phyloP scores from a whole-genome alignment of 768 basidiomycete species.

The Boletus subcaerulescens region DNA sequence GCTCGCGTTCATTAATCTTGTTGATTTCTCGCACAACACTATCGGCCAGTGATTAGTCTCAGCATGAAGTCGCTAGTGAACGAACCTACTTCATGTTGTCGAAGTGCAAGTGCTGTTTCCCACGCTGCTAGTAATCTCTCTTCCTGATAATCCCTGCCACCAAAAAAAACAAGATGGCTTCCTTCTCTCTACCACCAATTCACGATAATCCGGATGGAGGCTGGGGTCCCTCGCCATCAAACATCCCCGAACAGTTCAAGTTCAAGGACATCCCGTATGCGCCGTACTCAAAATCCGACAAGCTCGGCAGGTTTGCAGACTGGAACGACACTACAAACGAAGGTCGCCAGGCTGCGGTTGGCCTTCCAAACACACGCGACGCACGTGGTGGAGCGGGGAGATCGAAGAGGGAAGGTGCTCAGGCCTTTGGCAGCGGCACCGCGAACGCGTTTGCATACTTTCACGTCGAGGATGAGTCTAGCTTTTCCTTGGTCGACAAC shows the following conservation, averaged over 20 bases:
- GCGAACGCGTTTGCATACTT: conserved; percentile 94
- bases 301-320: conserved; percentile 95
- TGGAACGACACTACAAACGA: conserved; percentile 84
- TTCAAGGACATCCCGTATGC: conserved; percentile 99
- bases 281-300: conserved; percentile 98
- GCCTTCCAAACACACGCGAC: conserved; percentile 44
- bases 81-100: conserved; percentile 68
- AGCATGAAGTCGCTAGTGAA: background rate
- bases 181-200: conserved; percentile 84
- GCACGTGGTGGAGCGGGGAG: conserved; percentile 52
- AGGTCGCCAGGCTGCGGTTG: conserved; percentile 53
- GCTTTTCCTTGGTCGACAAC: conserved; percentile 94
- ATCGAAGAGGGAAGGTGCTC: conserved; percentile 71
- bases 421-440: conserved; percentile 87
- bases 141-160: conserved; percentile 18
- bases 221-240: conserved; percentile 85
- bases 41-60: conserved; percentile 14
- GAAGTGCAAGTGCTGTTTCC: conserved; percentile 16
- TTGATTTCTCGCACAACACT: conserved; percentile 94
- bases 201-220: conserved; percentile 91
- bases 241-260: conserved; percentile 88
- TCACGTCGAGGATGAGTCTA: conserved; percentile 97
- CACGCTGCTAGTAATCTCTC: conserved; percentile 12
- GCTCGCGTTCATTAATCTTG: conserved; percentile 87
- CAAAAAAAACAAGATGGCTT: conserved; percentile 49